phyloP scores from a whole-genome alignment of 495 filamentous ascomycete genomes.

The Cenococcum geophilum region DNA sequence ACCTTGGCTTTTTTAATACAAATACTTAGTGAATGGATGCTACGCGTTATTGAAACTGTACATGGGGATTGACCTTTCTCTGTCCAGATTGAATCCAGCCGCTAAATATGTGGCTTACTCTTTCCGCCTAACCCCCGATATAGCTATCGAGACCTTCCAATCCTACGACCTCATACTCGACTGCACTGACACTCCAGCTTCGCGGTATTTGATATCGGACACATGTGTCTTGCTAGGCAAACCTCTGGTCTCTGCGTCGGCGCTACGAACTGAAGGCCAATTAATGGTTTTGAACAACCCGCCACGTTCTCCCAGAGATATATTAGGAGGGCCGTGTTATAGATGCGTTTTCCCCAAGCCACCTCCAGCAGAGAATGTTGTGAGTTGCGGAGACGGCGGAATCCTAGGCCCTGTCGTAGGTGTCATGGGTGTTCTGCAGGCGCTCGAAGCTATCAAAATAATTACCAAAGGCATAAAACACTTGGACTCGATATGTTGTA shows the following conservation, averaged over 20 bases:
- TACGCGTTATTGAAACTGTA: not conserved
- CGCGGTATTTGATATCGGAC: conserved; percentile 90
- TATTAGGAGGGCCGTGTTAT: conserved; percentile 71
- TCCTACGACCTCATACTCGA: conserved; percentile 82
- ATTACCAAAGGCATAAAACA: conserved; percentile 43
- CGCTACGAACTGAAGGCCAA: conserved; percentile 80
- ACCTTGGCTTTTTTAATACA: conserved; percentile 2
- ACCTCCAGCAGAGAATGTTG: conserved; percentile 68
- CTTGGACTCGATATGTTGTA: no score
- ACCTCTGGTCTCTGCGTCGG: conserved; percentile 81
- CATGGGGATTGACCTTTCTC: not conserved
- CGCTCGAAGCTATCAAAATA: conserved; percentile 81
- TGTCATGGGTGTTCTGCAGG: conserved; percentile 88
- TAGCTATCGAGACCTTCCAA: conserved; percentile 56
- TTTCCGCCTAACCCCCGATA: conserved; percentile 56
- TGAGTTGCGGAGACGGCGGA: conserved; percentile 84
- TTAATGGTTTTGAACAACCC: conserved; percentile 76
- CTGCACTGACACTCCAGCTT: conserved; percentile 87
- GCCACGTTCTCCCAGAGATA: conserved; percentile 46
- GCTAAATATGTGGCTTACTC: conserved; percentile 56
- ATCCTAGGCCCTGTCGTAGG: conserved; percentile 91
- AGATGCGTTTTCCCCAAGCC: conserved; percentile 86
- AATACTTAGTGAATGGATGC: no score
- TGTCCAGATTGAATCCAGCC: conserved; percentile 59
- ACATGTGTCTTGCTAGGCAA: conserved; percentile 72